Conservation (phyloP, 2,329 filamentous ascomycete genomes). For the Penicillium sp. region DNA sequence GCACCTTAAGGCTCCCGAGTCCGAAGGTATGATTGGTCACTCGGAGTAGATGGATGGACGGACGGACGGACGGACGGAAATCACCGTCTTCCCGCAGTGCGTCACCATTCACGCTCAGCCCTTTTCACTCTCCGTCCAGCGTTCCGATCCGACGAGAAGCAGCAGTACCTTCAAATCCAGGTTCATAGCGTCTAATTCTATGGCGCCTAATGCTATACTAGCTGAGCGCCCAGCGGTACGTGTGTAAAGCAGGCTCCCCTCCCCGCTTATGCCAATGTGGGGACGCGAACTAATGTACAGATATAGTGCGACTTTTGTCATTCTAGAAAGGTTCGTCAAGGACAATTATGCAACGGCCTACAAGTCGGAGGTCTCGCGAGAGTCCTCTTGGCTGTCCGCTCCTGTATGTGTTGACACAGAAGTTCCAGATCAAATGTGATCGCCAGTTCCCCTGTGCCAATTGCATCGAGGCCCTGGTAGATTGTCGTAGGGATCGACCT, state of each 20-base stretch:
- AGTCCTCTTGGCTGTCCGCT: not conserved
- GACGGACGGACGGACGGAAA: not conserved
- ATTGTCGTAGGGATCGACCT: conserved; percentile 3
- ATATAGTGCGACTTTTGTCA: not conserved
- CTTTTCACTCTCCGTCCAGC: not conserved
- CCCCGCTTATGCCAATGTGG: not conserved
- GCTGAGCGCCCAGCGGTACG: not conserved
- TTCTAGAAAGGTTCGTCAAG: not conserved
- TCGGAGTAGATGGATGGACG: not conserved
- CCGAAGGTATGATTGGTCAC: not conserved
- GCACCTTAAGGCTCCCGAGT: not conserved
- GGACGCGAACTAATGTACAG: not conserved
- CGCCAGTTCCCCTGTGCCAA: not conserved
- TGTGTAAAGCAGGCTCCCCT: not conserved
- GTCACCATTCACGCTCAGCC: not conserved
- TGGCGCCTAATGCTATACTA: not conserved
- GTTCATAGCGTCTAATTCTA: not conserved
- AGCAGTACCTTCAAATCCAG: not conserved
- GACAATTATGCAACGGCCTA: not conserved
- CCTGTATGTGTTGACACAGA: not conserved
- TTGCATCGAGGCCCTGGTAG: conserved; percentile 5
- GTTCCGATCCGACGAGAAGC: not conserved
- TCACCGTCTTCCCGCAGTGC: not conserved
- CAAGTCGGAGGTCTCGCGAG: not conserved
- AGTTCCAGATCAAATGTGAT: not conserved